Base-by-base conservation (phyloP, 352 stramenopile species). In the Phytophthora sojae region DNA sequence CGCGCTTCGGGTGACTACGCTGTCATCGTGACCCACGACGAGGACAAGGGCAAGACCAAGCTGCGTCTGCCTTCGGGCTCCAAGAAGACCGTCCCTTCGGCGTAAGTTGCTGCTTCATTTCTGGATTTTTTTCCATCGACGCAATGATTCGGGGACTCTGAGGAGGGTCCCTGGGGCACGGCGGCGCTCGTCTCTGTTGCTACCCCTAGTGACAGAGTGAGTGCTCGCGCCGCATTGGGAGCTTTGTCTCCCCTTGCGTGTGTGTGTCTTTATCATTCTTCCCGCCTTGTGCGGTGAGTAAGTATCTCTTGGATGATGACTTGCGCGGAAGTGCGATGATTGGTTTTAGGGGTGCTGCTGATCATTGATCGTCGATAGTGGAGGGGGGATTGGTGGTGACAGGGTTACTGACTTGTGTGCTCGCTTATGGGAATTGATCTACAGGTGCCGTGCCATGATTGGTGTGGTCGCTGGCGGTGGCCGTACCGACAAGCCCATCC, bases 401-500 rank as follows among this genome's bases (percentile, higher is more conserved):
- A 30, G 6, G 26, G 26, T 30, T 39, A 75, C 75, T 87, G 37
- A 85, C 78, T 65, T 72, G 11, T 74, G 50, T 72, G 39, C 23
- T 82, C n/a, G 32, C 61, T 70, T 47, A 32, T 70, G 52, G 44
- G 25, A 68, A 74, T 29, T 79, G 64, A 57, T 94, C 9, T 39
- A 19, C 65, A 95, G 86, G 68, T 99, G 97, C 79, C 95, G 97
- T 87, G 97, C 87, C 60, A 99, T 99, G 89, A 85, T 96, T 53
- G 98, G 97, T 90, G 97, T 99, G 68, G 95, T 99, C 69, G 98
- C 97, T 70, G 97, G 98, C 70, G 97, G 97, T 88, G 98, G 98
- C 75, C 96, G 97, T 92, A 99, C 97, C 19, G 98, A 99, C 88
- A 99, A 99, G 92, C 97, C 98, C 25, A 94, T 99, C 68, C 89